phyloP scores from a whole-genome alignment of 768 basidiomycete species.

The Russula dissimulans region DNA sequence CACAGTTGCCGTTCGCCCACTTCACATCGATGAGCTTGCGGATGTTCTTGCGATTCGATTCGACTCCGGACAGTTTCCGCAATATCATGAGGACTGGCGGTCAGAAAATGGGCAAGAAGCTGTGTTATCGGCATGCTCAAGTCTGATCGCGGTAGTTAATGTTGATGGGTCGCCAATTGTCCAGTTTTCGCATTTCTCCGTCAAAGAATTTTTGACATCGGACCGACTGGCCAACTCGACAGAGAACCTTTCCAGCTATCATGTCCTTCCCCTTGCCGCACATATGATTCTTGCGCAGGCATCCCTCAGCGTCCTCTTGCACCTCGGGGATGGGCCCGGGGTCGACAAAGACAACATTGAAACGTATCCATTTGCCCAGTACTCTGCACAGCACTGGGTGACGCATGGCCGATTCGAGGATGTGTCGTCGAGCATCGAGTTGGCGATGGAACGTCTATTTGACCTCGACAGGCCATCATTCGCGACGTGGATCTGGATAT shows the following conservation, averaged over 20 bases:
- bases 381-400: constrained; percentile 5
- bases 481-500: not conserved
- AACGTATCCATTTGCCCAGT: not conserved
- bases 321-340: not conserved
- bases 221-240: not conserved
- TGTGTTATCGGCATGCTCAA: not conserved
- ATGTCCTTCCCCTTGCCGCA: not conserved
- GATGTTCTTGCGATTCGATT: constrained; percentile 6
- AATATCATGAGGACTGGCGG: not conserved
- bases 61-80: not conserved
- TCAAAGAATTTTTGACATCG: constrained; percentile 11
- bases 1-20: not conserved
- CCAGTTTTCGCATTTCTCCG: constrained; percentile 13
- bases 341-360: not conserved
- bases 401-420: not conserved
- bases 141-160: not conserved
- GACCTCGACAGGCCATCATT: not conserved
- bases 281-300: not conserved
- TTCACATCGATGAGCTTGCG: not conserved
- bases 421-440: not conserved
- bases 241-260: not conserved
- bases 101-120: not conserved
- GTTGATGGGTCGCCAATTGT: not conserved
- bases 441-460: not conserved
- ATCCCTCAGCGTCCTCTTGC: not conserved